Conservation (phyloP, 805 yeast genomes). For the Candida adriatica region DNA sequence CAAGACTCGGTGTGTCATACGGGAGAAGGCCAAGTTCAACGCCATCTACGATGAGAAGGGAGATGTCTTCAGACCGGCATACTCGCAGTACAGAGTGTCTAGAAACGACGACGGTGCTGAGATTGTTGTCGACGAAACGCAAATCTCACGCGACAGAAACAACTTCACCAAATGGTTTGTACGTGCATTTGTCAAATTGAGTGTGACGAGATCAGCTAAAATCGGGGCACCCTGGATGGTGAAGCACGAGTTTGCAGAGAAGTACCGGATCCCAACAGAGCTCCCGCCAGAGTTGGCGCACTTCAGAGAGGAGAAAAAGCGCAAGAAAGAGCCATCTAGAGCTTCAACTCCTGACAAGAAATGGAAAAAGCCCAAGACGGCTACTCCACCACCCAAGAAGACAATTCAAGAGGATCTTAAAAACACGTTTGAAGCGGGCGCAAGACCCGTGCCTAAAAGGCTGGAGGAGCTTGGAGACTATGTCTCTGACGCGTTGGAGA, state of each 20-base stretch:
- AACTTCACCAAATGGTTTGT: constrained; percentile 86
- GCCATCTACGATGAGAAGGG: constrained; percentile 29
- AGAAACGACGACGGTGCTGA: constrained; percentile 48
- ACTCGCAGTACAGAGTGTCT: constrained; percentile 65
- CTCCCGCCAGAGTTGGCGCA: constrained; percentile 46
- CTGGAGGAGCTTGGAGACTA: constrained; percentile 13
- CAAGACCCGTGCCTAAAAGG: constrained; percentile 18
- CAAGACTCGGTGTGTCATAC: constrained; percentile 42
- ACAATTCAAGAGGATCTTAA: constrained; percentile 18
- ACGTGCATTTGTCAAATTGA: constrained; percentile 82
- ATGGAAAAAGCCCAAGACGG: constrained; percentile 1
- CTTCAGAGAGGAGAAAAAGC: constrained; percentile 20
- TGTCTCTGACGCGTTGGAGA: constrained; percentile 45
- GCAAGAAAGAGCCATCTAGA: constrained; percentile 4
- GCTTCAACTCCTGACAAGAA: constrained; percentile 8
- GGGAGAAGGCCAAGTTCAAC: constrained; percentile 81
- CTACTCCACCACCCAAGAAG: constrained; percentile 13
- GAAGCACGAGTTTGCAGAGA: constrained; percentile 63
- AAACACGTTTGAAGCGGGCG: constrained; percentile 12
- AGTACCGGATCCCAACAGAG: constrained; percentile 57
- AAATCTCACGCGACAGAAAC: constrained; percentile 76
- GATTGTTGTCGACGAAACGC: constrained; percentile 63
- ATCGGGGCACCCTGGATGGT: constrained; percentile 97
- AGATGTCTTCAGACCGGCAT: constrained; percentile 40
- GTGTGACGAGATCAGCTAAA: constrained; percentile 56